Conservation (phyloP, 192 early-diverging fungal genomes). For the Paraglomus brasilianum region DNA sequence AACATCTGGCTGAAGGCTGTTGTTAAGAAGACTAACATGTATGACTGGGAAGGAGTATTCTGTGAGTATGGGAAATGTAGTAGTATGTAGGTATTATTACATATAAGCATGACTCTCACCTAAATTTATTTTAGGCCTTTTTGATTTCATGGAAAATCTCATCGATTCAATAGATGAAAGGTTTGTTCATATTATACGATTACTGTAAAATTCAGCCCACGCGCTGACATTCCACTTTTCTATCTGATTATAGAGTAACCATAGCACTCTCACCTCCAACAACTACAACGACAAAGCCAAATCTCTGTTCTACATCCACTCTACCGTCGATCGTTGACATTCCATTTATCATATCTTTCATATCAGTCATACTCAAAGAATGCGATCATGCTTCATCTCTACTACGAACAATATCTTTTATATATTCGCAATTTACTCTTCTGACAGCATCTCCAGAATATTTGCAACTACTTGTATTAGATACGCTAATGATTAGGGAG, state of each 20-base stretch:
- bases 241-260: constrained; percentile 27
- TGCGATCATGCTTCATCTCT: constrained; percentile 51
- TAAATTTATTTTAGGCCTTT: constrained; percentile 32
- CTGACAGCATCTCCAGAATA: constrained; percentile 40
- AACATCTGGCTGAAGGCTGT: constrained; percentile 50
- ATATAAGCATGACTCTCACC: background rate
- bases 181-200: constrained; percentile 14
- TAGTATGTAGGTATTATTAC: background rate
- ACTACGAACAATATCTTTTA: constrained; percentile 48
- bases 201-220: background rate
- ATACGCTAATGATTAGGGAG: constrained; percentile 35
- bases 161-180: constrained; percentile 43
- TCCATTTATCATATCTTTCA: constrained; percentile 42
- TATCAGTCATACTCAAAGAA: constrained; percentile 39
- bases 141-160: constrained; percentile 50
- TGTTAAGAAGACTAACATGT: constrained; percentile 48
- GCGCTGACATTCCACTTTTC: background rate
- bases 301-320: constrained; percentile 16
- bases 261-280: constrained; percentile 30
- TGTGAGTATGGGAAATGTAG: constrained; percentile 34
- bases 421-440: constrained; percentile 50
- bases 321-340: constrained; percentile 37
- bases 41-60: constrained; percentile 53
- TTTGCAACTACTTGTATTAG: constrained; percentile 40
- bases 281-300: constrained; percentile 29